Base-by-base conservation (phyloP, 306 rosid species). In the Casuarina cunninghamiana region DNA sequence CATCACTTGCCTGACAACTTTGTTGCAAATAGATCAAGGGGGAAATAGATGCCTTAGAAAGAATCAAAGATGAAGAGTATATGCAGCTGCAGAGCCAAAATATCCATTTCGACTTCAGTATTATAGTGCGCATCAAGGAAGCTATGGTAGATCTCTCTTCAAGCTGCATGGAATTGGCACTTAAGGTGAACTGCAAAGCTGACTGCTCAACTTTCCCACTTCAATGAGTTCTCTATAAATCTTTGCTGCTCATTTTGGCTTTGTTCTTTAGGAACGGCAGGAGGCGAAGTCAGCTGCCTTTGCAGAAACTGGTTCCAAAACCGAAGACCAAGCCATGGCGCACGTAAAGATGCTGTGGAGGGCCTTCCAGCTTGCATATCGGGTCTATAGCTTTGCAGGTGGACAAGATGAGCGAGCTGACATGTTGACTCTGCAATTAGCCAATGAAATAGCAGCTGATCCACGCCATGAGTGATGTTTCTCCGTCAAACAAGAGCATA, bases 361-460 rank as follows among this genome's bases (percentile, higher is more conserved):
- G 63, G 81, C 83, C 10, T 84, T 84, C 75, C 85, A 84, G 75
- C 72, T 84, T 48, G 88, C 88, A 71, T 84, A 81, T 78, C 83
- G 88, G 43, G 83, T 84, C 73, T 84, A 81, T 44, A 78, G 76
- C 78, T 84, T 84, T 50, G 85, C 88, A 6, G 88, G 88, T 16
- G 88, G 88, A 70, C 88, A 84, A 77, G 88, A 84, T 78, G 88
- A 84, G 66, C 70, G 88, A 43, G 88, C 88, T 13, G 88, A 81
- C 48, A 35, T 8, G 82, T 43, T 84, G 46, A 81, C 78, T 19
- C 53, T 6, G 35, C 76, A 81, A 75, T 74, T 84, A n/a, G 88
- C 88, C 2, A 71, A 60, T 8, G 83, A 81, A 75, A 81, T 84
- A 45, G 81, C 75, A 69, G 58, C 43, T 55, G 81, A 81, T 71